Evolutionary conservation across 2,329 filamentous ascomycete species (phyloP), one percentile per base, ranked within the genome.

Genomic region (Colletotrichum melonis): DNA sequence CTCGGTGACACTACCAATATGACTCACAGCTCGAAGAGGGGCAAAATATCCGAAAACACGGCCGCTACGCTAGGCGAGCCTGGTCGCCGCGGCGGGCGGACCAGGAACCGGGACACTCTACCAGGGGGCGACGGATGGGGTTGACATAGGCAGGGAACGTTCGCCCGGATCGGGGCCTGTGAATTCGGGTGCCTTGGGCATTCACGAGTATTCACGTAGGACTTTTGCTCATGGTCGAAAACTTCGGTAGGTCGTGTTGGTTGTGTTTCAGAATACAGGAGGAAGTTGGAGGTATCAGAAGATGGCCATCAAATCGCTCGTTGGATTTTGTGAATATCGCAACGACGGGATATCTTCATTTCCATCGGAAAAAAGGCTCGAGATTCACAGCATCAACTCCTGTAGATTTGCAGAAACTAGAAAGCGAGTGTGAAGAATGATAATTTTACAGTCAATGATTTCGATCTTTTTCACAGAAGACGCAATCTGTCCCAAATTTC

Each of bases 361-460:
- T 5, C 14, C 14, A 14, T 12, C 28, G 24, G 30, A 19, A 42
- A 19, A 6, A 42, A 28, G 22, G 14, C 9, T 46, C 19, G 28
- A n/a, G n/a, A 5, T 57, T 63, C 24, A 59, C 54, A 49, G 57
- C 60, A 74, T 35, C 67, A 72, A 74, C 68, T 67, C 68, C 72
- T 54, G 26, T 74, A 26, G 12, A 68, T 72, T 62, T 16, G 30
- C 14, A 58, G 30, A 19, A 4, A 57, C n/a, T 19, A 24, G 46
- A 60, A 72, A 79, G 75, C 62, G 75, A 80, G 75, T 71, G 77
- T 78, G 65, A 74, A 78, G 78, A 80, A 80, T 80, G 77, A 55
- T 77, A 75, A 74, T 81, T 55, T 70, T 71, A 80, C 78, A 81
- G 59, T 75, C 75, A 72, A 72, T 76, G 72, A 73, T 72, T 54